Evolutionary conservation across 345 rosid species (phyloP).

Genomic region (Sonneratia alba): DNA sequence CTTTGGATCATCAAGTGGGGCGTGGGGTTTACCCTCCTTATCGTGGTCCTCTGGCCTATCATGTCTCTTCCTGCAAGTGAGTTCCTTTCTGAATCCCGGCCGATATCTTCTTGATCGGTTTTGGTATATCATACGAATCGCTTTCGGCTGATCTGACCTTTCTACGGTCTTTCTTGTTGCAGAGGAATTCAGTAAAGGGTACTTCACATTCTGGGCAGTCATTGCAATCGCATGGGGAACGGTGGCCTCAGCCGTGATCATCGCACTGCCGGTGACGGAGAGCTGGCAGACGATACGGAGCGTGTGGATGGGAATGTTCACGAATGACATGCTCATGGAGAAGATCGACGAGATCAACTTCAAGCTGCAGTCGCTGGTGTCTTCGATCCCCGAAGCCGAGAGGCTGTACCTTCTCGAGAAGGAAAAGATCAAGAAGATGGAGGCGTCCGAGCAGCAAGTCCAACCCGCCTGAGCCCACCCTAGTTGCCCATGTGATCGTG

Average conservation of each 20-base stretch:
- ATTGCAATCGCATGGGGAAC: constrained; percentile 87
- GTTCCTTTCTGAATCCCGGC: not conserved
- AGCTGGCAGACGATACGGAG: constrained; percentile 66
- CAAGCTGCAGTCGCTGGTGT: constrained; percentile 39
- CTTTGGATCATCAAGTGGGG: constrained; percentile 88
- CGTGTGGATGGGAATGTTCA: constrained; percentile 62
- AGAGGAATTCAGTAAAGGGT: constrained; percentile 58
- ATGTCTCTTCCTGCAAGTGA: constrained; percentile 77
- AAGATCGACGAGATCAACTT: constrained; percentile 50
- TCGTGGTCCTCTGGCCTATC: constrained; percentile 69
- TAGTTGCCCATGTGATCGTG: not conserved
- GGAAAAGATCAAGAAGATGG: constrained; percentile 36
- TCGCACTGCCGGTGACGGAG: constrained; percentile 59
- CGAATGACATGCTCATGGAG: constrained; percentile 57
- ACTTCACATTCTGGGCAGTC: constrained; percentile 84
- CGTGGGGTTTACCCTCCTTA: constrained; percentile 54
- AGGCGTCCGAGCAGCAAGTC: constrained; percentile 9
- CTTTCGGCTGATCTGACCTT: not conserved
- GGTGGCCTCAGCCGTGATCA: constrained; percentile 54
- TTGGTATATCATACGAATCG: not conserved
- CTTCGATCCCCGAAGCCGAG: constrained; percentile 68
- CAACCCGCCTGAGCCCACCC: not conserved
- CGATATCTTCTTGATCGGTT: not conserved
- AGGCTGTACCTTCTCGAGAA: constrained; percentile 42
- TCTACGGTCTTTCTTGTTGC: constrained; percentile 11